Conservation (phyloP, 208 protist genomes). For the Leishmania lainsoni region DNA sequence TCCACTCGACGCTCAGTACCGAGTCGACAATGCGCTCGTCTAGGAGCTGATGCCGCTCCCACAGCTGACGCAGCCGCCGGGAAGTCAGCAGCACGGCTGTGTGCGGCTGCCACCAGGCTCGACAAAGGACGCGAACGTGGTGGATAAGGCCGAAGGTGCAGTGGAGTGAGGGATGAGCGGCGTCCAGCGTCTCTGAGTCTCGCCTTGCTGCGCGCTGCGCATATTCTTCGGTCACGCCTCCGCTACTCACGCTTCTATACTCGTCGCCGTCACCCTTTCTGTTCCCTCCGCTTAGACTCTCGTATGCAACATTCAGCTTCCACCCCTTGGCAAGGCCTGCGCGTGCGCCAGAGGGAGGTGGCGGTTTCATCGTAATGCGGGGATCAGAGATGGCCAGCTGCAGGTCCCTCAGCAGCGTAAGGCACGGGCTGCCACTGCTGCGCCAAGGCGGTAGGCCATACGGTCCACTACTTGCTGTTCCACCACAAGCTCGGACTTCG, state of each 20-base stretch:
- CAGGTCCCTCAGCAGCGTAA: conserved; percentile 62
- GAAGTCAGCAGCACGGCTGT: conserved; percentile 41
- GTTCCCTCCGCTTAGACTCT: neutral
- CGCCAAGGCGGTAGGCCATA: conserved; percentile 57
- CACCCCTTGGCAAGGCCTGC: neutral
- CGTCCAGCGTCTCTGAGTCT: conserved; percentile 16
- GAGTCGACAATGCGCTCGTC: conserved; percentile 53
- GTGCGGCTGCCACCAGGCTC: conserved; percentile 68
- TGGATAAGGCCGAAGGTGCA: conserved; percentile 37
- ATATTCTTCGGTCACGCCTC: conserved; percentile 1
- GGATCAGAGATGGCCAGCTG: conserved; percentile 33
- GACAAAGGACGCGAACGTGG: conserved; percentile 57
- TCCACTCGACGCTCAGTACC: conserved; percentile 60
- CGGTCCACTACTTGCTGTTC: conserved; percentile 55
- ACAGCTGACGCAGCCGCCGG: conserved; percentile 35
- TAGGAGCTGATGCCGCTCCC: conserved; percentile 51
- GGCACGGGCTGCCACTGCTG: conserved; percentile 41
- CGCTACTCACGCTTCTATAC: neutral
- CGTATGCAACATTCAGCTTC: neutral
- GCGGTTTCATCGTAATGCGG: neutral
- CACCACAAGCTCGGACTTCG: conserved; percentile 36
- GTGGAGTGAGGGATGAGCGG: conserved; percentile 15
- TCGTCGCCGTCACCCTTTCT: neutral
- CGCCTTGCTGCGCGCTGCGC: conserved; percentile 16
- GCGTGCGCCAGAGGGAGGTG: neutral